Conservation (phyloP, 208 protist species). For the Acanthamoeba royreba region DNA sequence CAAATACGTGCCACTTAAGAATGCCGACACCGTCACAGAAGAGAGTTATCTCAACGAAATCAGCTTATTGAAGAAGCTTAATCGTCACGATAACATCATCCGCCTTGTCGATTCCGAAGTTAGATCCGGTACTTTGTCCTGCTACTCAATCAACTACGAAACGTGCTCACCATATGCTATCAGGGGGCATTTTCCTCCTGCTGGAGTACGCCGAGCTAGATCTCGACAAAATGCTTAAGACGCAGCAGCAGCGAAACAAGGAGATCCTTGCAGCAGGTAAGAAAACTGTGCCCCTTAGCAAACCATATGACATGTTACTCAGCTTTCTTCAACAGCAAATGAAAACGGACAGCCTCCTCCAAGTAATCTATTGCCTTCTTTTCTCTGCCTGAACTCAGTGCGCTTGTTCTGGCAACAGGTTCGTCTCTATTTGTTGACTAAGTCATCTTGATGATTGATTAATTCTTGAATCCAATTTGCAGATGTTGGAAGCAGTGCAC, state of each 20-base stretch:
- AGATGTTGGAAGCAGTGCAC: constrained; percentile 80
- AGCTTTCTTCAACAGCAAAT: not conserved
- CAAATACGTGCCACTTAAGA: constrained; percentile 65
- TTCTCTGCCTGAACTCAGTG: constrained; percentile 74
- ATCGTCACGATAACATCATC: constrained; percentile 67
- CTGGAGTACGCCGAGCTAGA: constrained; percentile 83
- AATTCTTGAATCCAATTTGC: not conserved
- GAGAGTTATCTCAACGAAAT: constrained; percentile 81
- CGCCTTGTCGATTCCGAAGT: constrained; percentile 64
- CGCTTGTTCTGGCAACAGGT: constrained; percentile 82
- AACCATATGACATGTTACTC: not conserved
- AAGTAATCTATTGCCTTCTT: not conserved
- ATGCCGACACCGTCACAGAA: not conserved
- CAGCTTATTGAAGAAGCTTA: constrained; percentile 71
- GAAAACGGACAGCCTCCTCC: not conserved
- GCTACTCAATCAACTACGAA: not conserved
- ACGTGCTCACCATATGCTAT: constrained; percentile 44
- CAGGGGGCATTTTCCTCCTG: constrained; percentile 69
- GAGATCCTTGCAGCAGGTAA: not conserved
- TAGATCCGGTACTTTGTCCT: not conserved
- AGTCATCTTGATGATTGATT: not conserved
- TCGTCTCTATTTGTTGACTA: no score
- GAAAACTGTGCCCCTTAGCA: not conserved
- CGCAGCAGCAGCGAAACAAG: not conserved
- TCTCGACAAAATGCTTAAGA: constrained; percentile 63